Percentiles rank a stretch among this genome's conserved stretches.
Evolutionary conservation across 176 grass and related monocot genomes (phyloP).

Genomic region (Urochloa ruziziensis): DNA sequence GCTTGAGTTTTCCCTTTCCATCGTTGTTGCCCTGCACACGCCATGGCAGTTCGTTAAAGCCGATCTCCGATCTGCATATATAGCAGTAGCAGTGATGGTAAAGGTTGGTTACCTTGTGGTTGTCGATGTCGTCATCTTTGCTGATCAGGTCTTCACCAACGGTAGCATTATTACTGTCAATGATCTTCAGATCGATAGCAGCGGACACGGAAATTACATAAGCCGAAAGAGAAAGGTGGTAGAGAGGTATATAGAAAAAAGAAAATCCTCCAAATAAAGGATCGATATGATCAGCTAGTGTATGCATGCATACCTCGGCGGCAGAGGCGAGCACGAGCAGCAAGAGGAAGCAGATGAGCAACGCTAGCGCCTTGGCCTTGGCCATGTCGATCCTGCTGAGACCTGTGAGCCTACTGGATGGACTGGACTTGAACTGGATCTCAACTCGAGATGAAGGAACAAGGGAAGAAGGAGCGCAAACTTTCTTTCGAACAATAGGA

Average conservation of each 20-base stretch:
- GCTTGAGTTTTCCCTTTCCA: conserved; percentile 11
- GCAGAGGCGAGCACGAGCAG: not conserved
- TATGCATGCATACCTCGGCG: not conserved
- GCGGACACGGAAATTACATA: not conserved
- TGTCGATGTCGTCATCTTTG: not conserved
- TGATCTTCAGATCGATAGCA: not conserved
- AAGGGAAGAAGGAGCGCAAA: too few species aligned
- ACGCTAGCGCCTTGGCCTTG: not conserved
- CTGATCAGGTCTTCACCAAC: not conserved
- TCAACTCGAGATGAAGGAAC: too few species aligned
- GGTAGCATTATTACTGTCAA: not conserved
- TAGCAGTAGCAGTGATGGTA: too few species aligned
- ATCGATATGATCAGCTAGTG: too few species aligned
- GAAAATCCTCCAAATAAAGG: not conserved
- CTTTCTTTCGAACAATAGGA: too few species aligned
- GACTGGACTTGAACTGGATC: too few species aligned
- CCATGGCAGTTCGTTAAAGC: not conserved
- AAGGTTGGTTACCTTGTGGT: not conserved
- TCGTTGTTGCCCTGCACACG: not conserved
- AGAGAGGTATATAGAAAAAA: not conserved
- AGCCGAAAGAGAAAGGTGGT: too few species aligned
- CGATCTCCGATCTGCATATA: too few species aligned
- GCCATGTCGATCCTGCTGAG: not conserved
- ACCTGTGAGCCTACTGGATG: too few species aligned
- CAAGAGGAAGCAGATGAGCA: not conserved